Base-by-base conservation (phyloP, 2,329 filamentous ascomycete genomes). In the Aureobasidium sp. region DNA sequence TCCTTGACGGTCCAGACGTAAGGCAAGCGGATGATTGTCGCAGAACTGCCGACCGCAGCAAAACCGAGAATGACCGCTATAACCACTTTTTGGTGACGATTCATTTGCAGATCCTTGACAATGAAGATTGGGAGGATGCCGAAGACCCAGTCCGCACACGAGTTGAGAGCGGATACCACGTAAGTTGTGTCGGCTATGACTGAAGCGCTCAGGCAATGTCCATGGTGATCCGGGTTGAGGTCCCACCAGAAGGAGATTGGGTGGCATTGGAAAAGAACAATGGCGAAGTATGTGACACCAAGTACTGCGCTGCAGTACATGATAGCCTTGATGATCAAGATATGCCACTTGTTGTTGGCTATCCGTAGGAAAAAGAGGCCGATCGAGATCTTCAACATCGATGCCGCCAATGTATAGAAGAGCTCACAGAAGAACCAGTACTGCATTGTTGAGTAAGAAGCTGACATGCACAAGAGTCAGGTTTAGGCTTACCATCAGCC, bases 351-450 rank as follows among this genome's bases (percentile, higher is more conserved):
- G 52, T 76, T 72, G 45, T 78, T 70, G 0, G 80, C 78, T 15
- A 84, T 74, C 52, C 81, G 78, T 14, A 83, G 76, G 49, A 83
- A 76, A 64, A 82, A 81, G 24, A 81, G 71, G 7, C 75, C 79
- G 52, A 84, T 79, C 0, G 81, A 78, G 39, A 82, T 73, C 63
- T 82, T 82, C 48, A 81, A 74, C 17, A 79, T 68, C 44, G 76
- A 74, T 29, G 75, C 80, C 7, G 76, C 74, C 59, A 80, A 67
- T 9, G 79, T 76, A 67, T 84, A 84, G 65, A 78, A 77, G n/a
- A 80, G 70, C 66, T 83, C 81, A 64, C 80, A 81, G 29, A 83
- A 75, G 72, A 79, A 84, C 80, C 80, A 84, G 65, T 71, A 76
- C 75, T 76, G 56, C 24, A n/a, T 4, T 14, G 7, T n/a, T 15